Evolutionary conservation across 495 filamentous ascomycete species (phyloP).

Genomic region (Penicillium robsamsonii): DNA sequence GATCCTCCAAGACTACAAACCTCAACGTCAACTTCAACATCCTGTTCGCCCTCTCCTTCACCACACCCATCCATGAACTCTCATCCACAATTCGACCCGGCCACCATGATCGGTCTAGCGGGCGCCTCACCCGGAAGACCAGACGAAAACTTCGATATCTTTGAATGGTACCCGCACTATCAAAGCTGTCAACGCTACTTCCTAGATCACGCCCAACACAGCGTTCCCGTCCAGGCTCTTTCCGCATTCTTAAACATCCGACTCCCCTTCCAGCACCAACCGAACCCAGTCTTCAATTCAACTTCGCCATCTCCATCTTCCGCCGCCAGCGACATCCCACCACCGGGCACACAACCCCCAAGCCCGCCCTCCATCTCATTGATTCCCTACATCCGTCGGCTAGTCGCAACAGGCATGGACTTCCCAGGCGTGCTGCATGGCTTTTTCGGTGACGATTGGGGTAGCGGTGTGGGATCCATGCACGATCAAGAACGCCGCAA

Average conservation of each 20-base stretch:
- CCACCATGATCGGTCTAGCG: conserved; percentile 39
- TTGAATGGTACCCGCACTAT: conserved; percentile 92
- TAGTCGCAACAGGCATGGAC: conserved; percentile 91
- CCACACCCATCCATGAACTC: conserved; percentile 31
- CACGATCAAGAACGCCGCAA: conserved; percentile 91
- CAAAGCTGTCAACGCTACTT: conserved; percentile 92
- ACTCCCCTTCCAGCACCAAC: conserved; percentile 49
- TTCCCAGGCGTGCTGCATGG: conserved; percentile 80
- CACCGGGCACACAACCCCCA: conserved; percentile 21
- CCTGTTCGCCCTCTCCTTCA: conserved; percentile 16
- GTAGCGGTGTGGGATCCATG: conserved; percentile 69
- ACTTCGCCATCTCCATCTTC: conserved; percentile 33
- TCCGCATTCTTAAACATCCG: conserved; percentile 88
- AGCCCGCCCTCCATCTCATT: conserved; percentile 62
- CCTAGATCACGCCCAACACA: conserved; percentile 87
- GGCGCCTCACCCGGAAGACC: conserved; percentile 37
- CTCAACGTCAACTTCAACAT: conserved; percentile 2
- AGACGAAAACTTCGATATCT: conserved; percentile 64
- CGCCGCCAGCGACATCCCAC: conserved; percentile 25
- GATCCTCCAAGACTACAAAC: conserved; percentile 3
- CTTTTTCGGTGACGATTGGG: conserved; percentile 94
- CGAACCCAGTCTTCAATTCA: conserved; percentile 38
- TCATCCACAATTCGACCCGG: conserved; percentile 39
- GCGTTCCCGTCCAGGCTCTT: conserved; percentile 76
- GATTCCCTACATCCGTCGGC: conserved; percentile 83